phyloP scores from a whole-genome alignment of 306 rosid genomes.

The Alnus glutinosa region DNA sequence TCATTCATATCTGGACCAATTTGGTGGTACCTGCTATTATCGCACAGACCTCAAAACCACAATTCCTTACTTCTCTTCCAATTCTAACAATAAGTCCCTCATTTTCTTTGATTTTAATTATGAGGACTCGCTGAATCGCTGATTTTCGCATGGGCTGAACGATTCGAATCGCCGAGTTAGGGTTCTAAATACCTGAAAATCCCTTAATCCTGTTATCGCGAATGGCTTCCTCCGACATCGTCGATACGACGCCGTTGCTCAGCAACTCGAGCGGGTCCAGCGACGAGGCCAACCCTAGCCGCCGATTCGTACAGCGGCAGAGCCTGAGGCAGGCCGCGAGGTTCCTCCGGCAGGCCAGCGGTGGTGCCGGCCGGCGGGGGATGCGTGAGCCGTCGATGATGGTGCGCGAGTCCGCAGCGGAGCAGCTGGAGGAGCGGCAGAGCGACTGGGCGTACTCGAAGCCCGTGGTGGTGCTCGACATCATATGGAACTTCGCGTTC shows the following conservation, averaged over 20 bases:
- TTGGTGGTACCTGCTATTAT: no score
- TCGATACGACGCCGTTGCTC: slow-evolving; percentile 71
- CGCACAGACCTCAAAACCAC: background rate
- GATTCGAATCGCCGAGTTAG: slow-evolving; percentile 27
- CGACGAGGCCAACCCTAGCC: slow-evolving; percentile 56
- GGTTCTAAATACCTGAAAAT: slow-evolving; percentile 18
- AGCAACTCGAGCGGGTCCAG: slow-evolving; percentile 50
- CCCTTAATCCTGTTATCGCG: background rate
- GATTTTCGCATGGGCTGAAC: slow-evolving; percentile 35
- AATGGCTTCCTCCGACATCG: slow-evolving; percentile 72
- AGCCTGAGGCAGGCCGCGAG: slow-evolving; percentile 89
- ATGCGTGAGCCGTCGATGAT: slow-evolving; percentile 95
- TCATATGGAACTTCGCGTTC: slow-evolving; percentile 83
- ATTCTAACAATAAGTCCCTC: background rate
- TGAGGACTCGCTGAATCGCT: background rate
- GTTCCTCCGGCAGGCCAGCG: slow-evolving; percentile 88
- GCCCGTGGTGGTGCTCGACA: slow-evolving; percentile 83
- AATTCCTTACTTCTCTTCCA: background rate
- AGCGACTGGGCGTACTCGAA: slow-evolving; percentile 98
- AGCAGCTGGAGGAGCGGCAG: slow-evolving; percentile 92
- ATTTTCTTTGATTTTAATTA: background rate
- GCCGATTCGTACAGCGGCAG: slow-evolving; percentile 61
- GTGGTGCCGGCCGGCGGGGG: slow-evolving; percentile 39
- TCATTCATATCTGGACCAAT: background rate
- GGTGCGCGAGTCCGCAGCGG: slow-evolving; percentile 93